Conservation (phyloP, 768 basidiomycete species). For the Phlegmacium glaucopus region DNA sequence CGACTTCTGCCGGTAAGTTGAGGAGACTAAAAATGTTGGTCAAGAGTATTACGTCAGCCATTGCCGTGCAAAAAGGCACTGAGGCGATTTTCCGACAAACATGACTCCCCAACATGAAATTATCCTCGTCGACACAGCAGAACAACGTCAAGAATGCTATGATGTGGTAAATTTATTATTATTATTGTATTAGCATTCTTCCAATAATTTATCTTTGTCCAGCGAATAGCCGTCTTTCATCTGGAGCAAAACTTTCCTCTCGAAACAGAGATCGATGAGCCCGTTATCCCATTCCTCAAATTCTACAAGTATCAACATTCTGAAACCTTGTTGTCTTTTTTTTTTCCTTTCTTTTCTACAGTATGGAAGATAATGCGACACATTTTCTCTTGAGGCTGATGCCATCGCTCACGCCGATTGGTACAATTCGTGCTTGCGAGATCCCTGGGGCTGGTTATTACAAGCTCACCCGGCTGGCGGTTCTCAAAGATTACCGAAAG, state of each 20-base stretch:
- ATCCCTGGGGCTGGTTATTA: slow-evolving; percentile 44
- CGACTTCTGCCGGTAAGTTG: background rate
- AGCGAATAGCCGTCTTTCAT: slow-evolving; percentile 57
- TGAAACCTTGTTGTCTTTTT: background rate
- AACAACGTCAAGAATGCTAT: slow-evolving; percentile 64
- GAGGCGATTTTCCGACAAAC: background rate
- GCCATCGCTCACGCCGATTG: slow-evolving; percentile 59
- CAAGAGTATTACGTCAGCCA: slow-evolving; percentile 5
- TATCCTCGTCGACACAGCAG: slow-evolving; percentile 40
- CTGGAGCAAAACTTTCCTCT: slow-evolving; percentile 69
- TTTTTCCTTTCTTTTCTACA: too few relatives aligned
- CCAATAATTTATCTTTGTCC: background rate
- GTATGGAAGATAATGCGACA: slow-evolving; percentile 58
- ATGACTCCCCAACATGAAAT: slow-evolving; percentile 47
- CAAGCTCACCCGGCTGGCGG: slow-evolving; percentile 71
- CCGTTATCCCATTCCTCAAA: slow-evolving; percentile 19
- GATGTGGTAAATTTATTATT: slow-evolving; percentile 37
- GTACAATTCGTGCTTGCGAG: slow-evolving; percentile 59
- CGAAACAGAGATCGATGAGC: slow-evolving; percentile 77
- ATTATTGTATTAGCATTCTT: background rate
- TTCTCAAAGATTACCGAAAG: slow-evolving; percentile 63
- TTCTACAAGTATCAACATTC: slow-evolving; percentile 1
- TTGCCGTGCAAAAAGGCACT: background rate
- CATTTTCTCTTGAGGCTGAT: slow-evolving; percentile 72
- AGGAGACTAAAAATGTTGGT: background rate